These are phyloP conservation scores for Rubia peregrina DNA, from an alignment of 305 asterid species.

Conservation along the genomic window DNA sequence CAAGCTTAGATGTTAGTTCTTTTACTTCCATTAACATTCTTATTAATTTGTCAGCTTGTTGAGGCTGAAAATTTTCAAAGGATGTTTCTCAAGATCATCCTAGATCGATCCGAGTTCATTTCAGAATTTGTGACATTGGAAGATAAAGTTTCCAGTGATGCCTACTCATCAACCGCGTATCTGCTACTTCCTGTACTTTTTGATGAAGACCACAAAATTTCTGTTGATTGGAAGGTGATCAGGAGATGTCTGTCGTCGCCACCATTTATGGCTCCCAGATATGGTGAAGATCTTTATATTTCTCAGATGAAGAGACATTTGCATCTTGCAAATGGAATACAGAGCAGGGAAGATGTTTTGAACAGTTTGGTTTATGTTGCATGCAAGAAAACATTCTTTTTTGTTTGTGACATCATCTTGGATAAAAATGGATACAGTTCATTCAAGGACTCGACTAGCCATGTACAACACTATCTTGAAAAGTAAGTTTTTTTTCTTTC, in stretches of 20 bases:
- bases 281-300: slow-evolving; percentile 27
- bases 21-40: slow-evolving; percentile 23
- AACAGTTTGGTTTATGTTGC: slow-evolving; percentile 89
- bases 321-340: slow-evolving; percentile 71
- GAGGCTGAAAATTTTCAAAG: slow-evolving; percentile 76
- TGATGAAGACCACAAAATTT: slow-evolving; percentile 33
- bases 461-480: slow-evolving; percentile 57
- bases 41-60: slow-evolving; percentile 44
- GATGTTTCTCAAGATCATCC: slow-evolving; percentile 70
- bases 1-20: background rate
- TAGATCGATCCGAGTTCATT: slow-evolving; percentile 60
- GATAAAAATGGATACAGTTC: slow-evolving; percentile 48
- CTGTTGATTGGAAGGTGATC: slow-evolving; percentile 79
- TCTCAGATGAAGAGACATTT: slow-evolving; percentile 33
- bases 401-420: slow-evolving; percentile 53
- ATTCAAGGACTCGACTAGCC: slow-evolving; percentile 43
- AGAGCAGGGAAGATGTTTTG: slow-evolving; percentile 45
- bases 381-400: slow-evolving; percentile 62
- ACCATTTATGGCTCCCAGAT: slow-evolving; percentile 42
- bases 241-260: slow-evolving; percentile 83
- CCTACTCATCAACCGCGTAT: slow-evolving; percentile 57
- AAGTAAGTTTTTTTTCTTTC: slow-evolving; percentile 45
- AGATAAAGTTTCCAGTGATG: slow-evolving; percentile 29
- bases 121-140: slow-evolving; percentile 59
- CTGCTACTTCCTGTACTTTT: slow-evolving; percentile 69